Percentiles rank a stretch among this genome's conserved stretches.
phyloP scores from a whole-genome alignment of 176 grass and related monocot genomes.

The Bolboschoenus planiculmis region DNA sequence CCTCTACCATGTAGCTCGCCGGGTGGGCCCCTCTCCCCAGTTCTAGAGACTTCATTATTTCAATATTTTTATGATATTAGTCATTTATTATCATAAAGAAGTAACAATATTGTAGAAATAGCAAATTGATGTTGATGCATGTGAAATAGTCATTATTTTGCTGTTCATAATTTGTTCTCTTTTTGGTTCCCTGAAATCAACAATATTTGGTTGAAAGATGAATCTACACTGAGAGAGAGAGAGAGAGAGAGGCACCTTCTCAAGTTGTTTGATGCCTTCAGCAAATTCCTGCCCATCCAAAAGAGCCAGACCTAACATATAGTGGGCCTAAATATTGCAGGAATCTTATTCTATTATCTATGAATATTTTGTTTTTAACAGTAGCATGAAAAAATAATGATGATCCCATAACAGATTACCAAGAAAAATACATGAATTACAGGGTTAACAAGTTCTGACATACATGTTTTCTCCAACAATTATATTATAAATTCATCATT shows the following conservation, averaged over 20 bases:
- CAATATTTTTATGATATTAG: background rate
- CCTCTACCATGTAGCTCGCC: constrained; percentile 68
- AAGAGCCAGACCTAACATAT: constrained; percentile 73
- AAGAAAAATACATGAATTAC: background rate
- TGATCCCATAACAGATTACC: background rate
- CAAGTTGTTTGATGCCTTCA: constrained; percentile 77
- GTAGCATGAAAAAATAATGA: background rate
- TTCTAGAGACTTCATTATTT: constrained; percentile 62
- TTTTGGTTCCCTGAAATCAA: background rate
- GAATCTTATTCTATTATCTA: constrained; percentile 1
- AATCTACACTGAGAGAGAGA: background rate
- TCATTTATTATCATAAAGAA: background rate
- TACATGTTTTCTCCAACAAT: background rate
- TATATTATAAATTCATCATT: background rate
- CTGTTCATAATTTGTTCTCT: background rate
- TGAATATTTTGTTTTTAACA: background rate
- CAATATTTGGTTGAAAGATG: background rate
- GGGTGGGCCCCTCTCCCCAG: constrained; percentile 69
- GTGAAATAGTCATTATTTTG: background rate
- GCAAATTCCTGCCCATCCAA: constrained; percentile 52
- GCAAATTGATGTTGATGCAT: constrained; percentile 4
- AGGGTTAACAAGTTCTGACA: background rate
- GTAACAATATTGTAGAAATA: background rate
- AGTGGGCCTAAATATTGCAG: constrained; percentile 57
- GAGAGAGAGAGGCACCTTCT: constrained; percentile 53